These are phyloP conservation scores for Podospora pseudocomata DNA, from an alignment of 495 filamentous ascomycete species.

Conservation along the genomic window DNA sequence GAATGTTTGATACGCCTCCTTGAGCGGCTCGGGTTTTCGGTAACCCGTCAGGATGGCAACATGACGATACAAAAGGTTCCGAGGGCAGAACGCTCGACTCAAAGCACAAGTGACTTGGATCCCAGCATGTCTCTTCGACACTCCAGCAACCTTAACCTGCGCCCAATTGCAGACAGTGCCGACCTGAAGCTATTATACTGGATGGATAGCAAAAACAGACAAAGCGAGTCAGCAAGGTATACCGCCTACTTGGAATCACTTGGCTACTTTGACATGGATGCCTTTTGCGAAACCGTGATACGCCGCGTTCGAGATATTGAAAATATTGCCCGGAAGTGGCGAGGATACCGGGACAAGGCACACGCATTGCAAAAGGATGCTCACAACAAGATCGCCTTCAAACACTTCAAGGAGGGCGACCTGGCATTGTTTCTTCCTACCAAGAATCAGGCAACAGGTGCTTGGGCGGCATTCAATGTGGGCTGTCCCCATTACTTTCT, in stretches of 20 bases:
- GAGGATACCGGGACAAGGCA: slow-evolving; percentile 81
- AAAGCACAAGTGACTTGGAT: slow-evolving; percentile 55
- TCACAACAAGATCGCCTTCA: slow-evolving; percentile 95
- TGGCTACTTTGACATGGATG: slow-evolving; percentile 73
- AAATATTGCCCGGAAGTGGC: slow-evolving; percentile 79
- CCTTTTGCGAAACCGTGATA: slow-evolving; percentile 74
- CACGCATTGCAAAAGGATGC: slow-evolving; percentile 81
- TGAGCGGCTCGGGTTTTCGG: slow-evolving; percentile 76
- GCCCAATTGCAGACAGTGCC: slow-evolving; percentile 39
- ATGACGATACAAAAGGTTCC: slow-evolving; percentile 77
- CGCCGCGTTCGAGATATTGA: slow-evolving; percentile 89
- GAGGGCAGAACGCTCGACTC: slow-evolving; percentile 54
- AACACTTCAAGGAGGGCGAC: slow-evolving; percentile 93
- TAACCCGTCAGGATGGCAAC: slow-evolving; percentile 66
- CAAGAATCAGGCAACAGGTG: slow-evolving; percentile 84
- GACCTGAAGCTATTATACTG: slow-evolving; percentile 72
- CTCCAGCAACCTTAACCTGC: slow-evolving; percentile 42
- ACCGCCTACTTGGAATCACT: slow-evolving; percentile 64
- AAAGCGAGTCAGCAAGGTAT: slow-evolving; percentile 68
- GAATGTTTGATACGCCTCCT: slow-evolving; percentile 73
- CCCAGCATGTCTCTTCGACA: slow-evolving; percentile 57
- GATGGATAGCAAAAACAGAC: slow-evolving; percentile 64
- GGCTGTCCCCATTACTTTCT: slow-evolving; percentile 96
- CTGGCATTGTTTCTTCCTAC: slow-evolving; percentile 94
- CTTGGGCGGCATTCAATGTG: slow-evolving; percentile 98